Conservation (phyloP, 768 basidiomycete genomes). For the Calocybe cyanea region DNA sequence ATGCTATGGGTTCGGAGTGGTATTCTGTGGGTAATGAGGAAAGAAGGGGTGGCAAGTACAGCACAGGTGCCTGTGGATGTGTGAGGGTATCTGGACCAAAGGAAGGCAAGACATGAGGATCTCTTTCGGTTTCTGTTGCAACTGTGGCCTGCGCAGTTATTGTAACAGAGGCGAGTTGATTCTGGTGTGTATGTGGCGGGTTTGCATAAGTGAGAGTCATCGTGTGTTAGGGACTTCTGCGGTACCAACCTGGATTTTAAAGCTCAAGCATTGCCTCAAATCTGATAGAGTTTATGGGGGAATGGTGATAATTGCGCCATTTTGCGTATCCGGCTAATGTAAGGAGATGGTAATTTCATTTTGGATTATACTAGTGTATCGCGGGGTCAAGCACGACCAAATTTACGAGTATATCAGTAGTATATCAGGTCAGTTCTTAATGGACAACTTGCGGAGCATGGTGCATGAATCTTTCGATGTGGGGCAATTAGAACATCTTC, state of each 20-base stretch:
- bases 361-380: too few relatives aligned
- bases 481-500: too few relatives aligned
- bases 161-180: not conserved
- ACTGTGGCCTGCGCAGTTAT: slow-evolving; percentile 1
- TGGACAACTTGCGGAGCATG: too few relatives aligned
- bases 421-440: too few relatives aligned
- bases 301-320: slow-evolving; percentile 18
- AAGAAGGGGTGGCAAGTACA: slow-evolving; percentile 84
- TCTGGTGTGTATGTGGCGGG: slow-evolving; percentile 27
- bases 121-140: slow-evolving; percentile 19
- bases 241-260: not conserved
- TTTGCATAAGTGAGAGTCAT: slow-evolving; percentile 28
- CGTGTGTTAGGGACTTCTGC: not conserved
- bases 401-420: too few relatives aligned
- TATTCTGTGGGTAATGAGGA: slow-evolving; percentile 62
- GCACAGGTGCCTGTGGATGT: slow-evolving; percentile 43
- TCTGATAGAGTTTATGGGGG: slow-evolving; percentile 1
- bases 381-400: too few relatives aligned
- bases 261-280: not conserved
- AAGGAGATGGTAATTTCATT: too few relatives aligned
- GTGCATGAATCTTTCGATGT: too few relatives aligned
- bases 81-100: slow-evolving; percentile 38
- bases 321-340: slow-evolving; percentile 7
- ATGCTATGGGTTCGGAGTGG: slow-evolving; percentile 22
- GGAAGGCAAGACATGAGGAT: slow-evolving; percentile 55